Conservation (phyloP, 2,329 filamentous ascomycete species). For the Alternaria panax region DNA sequence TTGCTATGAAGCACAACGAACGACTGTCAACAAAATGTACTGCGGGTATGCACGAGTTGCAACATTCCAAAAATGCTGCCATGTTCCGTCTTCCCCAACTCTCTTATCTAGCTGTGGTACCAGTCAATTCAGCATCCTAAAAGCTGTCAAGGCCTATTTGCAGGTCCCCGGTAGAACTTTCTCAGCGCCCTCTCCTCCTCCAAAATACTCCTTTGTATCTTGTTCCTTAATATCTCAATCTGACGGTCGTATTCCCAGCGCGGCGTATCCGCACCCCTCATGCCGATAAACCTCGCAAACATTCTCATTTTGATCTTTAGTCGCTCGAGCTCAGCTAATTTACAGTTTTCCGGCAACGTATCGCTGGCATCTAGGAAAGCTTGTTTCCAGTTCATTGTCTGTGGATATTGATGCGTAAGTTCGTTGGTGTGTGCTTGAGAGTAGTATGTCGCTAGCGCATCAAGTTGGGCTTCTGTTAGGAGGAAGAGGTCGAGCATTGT, state of each 20-base stretch:
- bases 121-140: neutral
- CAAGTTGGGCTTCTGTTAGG: constrained; percentile 73
- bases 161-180: constrained; percentile 22
- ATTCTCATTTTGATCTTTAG: constrained; percentile 68
- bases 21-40: neutral
- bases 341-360: constrained; percentile 25
- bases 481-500: constrained; percentile 77
- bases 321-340: constrained; percentile 49
- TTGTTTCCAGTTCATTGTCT: constrained; percentile 68
- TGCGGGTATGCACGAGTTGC: neutral
- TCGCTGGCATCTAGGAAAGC: constrained; percentile 47
- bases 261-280: constrained; percentile 68
- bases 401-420: constrained; percentile 65
- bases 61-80: neutral
- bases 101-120: neutral
- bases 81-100: neutral
- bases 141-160: neutral
- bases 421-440: constrained; percentile 70
- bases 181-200: constrained; percentile 16
- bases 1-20: rapidly evolving
- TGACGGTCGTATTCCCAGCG: constrained; percentile 55
- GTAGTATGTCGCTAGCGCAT: constrained; percentile 75
- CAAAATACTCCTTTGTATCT: constrained; percentile 33
- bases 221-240: constrained; percentile 43
- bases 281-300: constrained; percentile 76